A percentile compares a stretch with the other conserved stretches of the same genome.
phyloP scores from a whole-genome alignment of 2,329 filamentous ascomycete species.

The Cladophialophora psammophila region DNA sequence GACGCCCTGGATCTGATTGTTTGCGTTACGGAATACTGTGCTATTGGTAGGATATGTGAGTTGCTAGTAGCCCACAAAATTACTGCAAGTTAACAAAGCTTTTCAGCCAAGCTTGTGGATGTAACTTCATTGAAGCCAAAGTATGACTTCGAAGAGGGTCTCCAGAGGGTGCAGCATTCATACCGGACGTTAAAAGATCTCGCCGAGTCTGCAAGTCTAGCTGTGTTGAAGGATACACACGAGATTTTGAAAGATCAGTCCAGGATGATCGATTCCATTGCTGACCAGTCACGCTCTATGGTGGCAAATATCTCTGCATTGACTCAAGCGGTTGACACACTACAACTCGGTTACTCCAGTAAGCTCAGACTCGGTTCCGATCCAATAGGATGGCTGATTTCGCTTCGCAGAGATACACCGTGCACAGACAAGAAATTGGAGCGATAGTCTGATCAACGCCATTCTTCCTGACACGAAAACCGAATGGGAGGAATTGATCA shows the following conservation, averaged over 20 bases:
- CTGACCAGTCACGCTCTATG: slow-evolving; percentile 1
- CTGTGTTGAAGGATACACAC: slow-evolving; percentile 11
- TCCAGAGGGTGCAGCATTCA: slow-evolving; percentile 12
- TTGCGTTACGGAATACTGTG: slow-evolving; percentile 19
- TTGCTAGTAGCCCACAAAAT: neutral
- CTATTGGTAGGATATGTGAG: slow-evolving; percentile 25
- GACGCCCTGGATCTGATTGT: slow-evolving; percentile 16
- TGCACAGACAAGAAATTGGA: neutral
- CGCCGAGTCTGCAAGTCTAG: slow-evolving; percentile 5
- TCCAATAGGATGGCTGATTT: neutral
- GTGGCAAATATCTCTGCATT: slow-evolving; percentile 1
- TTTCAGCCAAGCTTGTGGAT: slow-evolving; percentile 21
- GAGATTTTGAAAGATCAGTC: slow-evolving; percentile 14
- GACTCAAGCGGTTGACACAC: slow-evolving; percentile 6
- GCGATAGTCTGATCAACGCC: slow-evolving; percentile 1
- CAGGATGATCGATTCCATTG: slow-evolving; percentile 14
- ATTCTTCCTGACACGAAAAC: slow-evolving; percentile 13
- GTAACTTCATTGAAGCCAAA: slow-evolving; percentile 11
- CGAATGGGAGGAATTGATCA: slow-evolving; percentile 13
- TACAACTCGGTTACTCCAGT: slow-evolving; percentile 5
- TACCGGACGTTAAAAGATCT: slow-evolving; percentile 13
- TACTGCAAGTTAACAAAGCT: slow-evolving; percentile 1
- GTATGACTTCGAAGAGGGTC: slow-evolving; percentile 22
- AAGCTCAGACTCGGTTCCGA: no score
- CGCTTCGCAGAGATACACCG: neutral